Conservation (phyloP, 2,329 filamentous ascomycete species). For the Pseudogymnoascus sp. region DNA sequence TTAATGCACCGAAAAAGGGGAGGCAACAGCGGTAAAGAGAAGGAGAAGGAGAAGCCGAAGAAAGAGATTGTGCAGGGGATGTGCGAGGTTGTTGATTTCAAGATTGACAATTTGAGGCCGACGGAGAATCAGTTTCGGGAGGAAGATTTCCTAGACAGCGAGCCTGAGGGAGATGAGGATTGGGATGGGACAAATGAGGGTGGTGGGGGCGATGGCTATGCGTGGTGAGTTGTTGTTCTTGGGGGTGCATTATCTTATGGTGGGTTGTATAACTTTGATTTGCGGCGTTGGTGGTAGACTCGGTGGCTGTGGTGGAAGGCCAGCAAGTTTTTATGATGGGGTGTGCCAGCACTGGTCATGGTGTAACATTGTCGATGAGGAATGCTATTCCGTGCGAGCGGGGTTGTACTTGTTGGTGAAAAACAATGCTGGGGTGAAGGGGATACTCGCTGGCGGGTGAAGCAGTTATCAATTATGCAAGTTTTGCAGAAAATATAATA, state of each 20-base stretch:
- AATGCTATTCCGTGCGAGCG: too few relatives aligned
- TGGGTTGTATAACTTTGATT: not conserved
- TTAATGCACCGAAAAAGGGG: slow-evolving; percentile 13
- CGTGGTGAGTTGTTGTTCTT: slow-evolving; percentile 9
- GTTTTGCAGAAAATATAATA: not conserved
- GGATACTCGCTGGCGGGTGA: not conserved
- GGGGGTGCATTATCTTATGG: not conserved
- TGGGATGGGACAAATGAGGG: slow-evolving; percentile 33
- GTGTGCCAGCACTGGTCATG: not conserved
- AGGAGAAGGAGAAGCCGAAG: slow-evolving; percentile 29
- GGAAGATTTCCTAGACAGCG: slow-evolving; percentile 60
- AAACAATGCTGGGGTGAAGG: not conserved
- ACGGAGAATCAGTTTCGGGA: slow-evolving; percentile 62
- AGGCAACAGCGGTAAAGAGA: slow-evolving; percentile 21
- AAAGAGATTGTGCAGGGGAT: slow-evolving; percentile 53
- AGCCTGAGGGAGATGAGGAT: slow-evolving; percentile 49
- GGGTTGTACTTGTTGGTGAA: not conserved
- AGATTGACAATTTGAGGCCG: slow-evolving; percentile 70
- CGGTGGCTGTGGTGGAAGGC: not conserved
- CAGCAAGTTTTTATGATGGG: not conserved
- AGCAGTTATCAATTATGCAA: not conserved
- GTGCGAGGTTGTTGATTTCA: slow-evolving; percentile 62
- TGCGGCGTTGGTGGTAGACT: not conserved
- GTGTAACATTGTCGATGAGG: not conserved
- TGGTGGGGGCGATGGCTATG: not conserved